A percentile compares a stretch with the other conserved stretches of the same genome.
These are phyloP conservation scores for Tylopilus balloui DNA, from an alignment of 768 basidiomycete species.

Conservation along the genomic window DNA sequence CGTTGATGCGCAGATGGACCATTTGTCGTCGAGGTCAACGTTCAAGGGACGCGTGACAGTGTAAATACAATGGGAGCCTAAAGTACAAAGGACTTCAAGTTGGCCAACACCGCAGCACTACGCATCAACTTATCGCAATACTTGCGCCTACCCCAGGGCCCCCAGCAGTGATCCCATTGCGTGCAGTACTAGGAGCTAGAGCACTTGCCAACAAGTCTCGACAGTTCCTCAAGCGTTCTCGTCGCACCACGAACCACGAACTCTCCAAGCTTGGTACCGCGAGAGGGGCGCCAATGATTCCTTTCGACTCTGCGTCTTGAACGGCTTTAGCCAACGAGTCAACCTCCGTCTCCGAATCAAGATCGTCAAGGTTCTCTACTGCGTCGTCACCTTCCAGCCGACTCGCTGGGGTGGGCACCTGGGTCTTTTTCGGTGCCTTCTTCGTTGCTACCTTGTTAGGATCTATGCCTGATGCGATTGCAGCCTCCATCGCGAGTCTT, in stretches of 20 bases:
- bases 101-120: background rate
- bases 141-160: conserved; percentile 15
- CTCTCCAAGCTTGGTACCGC: conserved; percentile 71
- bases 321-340: conserved; percentile 68
- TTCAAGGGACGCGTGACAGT: background rate
- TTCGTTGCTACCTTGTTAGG: conserved; percentile 43
- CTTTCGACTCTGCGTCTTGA: conserved; percentile 49
- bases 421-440: conserved; percentile 63
- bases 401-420: conserved; percentile 46
- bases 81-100: background rate
- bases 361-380: conserved; percentile 67
- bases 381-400: conserved; percentile 56
- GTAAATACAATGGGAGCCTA: background rate
- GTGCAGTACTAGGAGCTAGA: conserved; percentile 28
- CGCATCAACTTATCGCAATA: conserved; percentile 18
- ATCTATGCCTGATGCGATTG: conserved; percentile 56
- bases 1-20: conserved; percentile 74
- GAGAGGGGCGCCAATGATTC: conserved; percentile 58
- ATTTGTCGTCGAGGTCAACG: conserved; percentile 24
- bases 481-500: conserved; percentile 62
- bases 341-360: conserved; percentile 84
- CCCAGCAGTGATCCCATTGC: conserved; percentile 23
- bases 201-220: conserved; percentile 56
- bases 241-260: conserved; percentile 76
- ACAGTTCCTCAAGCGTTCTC: conserved; percentile 58